Percentiles rank a stretch among this genome's conserved stretches.
These are phyloP conservation scores for Leccinum fallax DNA, from an alignment of 1,284 basidiomycete species.

Conservation along the genomic window DNA sequence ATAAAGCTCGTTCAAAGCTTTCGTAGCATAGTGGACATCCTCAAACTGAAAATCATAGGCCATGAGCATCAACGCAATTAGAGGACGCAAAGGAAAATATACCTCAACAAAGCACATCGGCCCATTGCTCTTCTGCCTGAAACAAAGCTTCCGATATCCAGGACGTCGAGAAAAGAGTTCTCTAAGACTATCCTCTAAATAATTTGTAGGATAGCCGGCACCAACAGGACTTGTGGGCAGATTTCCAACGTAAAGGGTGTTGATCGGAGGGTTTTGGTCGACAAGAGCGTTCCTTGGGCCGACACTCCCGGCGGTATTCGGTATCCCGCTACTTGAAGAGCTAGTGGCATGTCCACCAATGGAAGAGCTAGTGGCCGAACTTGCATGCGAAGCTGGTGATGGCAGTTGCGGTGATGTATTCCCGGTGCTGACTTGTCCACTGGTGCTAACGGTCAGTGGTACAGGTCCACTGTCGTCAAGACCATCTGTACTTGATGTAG, in stretches of 20 bases:
- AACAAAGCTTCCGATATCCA: slow-evolving; percentile 91
- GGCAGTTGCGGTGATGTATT: slow-evolving; percentile 50
- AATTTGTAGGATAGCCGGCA: slow-evolving; percentile 66
- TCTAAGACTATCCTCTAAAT: slow-evolving; percentile 84
- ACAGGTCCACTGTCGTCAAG: slow-evolving; percentile 29
- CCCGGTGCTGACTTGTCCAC: slow-evolving; percentile 37
- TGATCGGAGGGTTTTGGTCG: slow-evolving; percentile 92
- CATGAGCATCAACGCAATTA: slow-evolving; percentile 10
- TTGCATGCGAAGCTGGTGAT: slow-evolving; percentile 51
- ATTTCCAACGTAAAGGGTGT: slow-evolving; percentile 94
- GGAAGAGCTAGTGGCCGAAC: slow-evolving; percentile 32
- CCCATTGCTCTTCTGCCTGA: slow-evolving; percentile 93
- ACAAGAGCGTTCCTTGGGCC: slow-evolving; percentile 60
- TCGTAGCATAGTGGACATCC: slow-evolving; percentile 82
- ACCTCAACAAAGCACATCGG: slow-evolving; percentile 98
- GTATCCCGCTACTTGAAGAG: slow-evolving; percentile 32
- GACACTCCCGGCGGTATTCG: slow-evolving; percentile 19
- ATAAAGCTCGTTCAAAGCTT: slow-evolving; percentile 86
- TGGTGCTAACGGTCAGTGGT: slow-evolving; percentile 53
- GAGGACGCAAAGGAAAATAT: slow-evolving; percentile 24
- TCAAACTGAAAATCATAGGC: slow-evolving; percentile 67
- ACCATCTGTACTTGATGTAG: slow-evolving; percentile 31
- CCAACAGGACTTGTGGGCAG: slow-evolving; percentile 72
- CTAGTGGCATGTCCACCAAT: slow-evolving; percentile 37
- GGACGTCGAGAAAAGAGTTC: slow-evolving; percentile 77